Percentiles rank a stretch among this genome's conserved stretches.
Evolutionary conservation across 495 filamentous ascomycete genomes (phyloP).

Genomic region (Sordaria brevicollis): DNA sequence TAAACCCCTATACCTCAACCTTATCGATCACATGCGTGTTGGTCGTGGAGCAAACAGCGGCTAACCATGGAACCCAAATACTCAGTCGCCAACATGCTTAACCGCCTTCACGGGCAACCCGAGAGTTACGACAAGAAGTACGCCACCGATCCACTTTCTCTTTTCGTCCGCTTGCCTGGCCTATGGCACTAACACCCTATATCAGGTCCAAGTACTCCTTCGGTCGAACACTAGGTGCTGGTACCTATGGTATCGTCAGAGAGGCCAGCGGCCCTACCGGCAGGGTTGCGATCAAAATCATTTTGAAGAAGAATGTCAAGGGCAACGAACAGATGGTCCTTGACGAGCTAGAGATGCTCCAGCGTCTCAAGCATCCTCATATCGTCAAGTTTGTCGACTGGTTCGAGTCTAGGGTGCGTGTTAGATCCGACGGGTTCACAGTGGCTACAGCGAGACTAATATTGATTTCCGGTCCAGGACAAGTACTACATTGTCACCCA

Average conservation of each 20-base stretch:
- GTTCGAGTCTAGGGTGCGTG: slow-evolving; percentile 85
- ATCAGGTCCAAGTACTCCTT: slow-evolving; percentile 76
- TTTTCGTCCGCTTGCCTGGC: not conserved
- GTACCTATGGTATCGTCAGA: slow-evolving; percentile 96
- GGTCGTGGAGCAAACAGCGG: not conserved
- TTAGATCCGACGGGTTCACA: not conserved
- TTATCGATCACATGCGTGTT: not conserved
- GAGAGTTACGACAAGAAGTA: slow-evolving; percentile 98
- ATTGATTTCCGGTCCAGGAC: slow-evolving; percentile 50
- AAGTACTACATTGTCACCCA: slow-evolving; percentile 99
- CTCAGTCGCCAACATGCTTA: slow-evolving; percentile 82
- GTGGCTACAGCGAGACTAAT: slow-evolving; percentile 2
- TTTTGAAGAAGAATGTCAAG: slow-evolving; percentile 97
- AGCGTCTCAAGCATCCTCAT: slow-evolving; percentile 81
- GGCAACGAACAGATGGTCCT: slow-evolving; percentile 98
- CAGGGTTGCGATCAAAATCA: slow-evolving; percentile 97
- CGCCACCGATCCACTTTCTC: slow-evolving; percentile 7
- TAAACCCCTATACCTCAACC: not conserved
- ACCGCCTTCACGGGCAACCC: slow-evolving; percentile 94
- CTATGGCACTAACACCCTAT: slow-evolving; percentile 5
- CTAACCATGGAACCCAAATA: slow-evolving; percentile 6
- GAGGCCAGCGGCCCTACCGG: slow-evolving; percentile 76
- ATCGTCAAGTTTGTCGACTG: slow-evolving; percentile 98
- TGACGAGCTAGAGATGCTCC: slow-evolving; percentile 89
- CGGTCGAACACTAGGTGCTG: slow-evolving; percentile 86